Evolutionary conservation across 2,329 filamentous ascomycete genomes (phyloP).

Genomic region (Colletotrichum chlorophyti): DNA sequence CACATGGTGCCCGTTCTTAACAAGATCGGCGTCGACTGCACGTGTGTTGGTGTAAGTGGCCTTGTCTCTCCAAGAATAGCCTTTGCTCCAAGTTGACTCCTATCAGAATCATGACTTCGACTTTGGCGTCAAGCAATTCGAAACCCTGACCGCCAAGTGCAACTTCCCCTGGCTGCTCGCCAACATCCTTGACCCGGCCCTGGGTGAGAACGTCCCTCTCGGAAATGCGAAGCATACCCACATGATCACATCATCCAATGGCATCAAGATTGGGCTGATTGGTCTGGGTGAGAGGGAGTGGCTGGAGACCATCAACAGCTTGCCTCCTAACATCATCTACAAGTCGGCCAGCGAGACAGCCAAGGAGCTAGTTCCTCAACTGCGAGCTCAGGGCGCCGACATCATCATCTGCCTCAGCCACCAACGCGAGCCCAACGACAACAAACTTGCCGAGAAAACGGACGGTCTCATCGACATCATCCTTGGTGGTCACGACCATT

Average conservation of each 20-base stretch:
- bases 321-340: conserved; percentile 84
- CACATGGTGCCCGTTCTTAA: conserved; percentile 93
- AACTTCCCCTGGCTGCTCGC: conserved; percentile 89
- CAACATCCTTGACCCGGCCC: conserved; percentile 83
- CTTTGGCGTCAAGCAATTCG: conserved; percentile 85
- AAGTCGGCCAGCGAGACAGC: conserved; percentile 79
- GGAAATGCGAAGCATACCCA: conserved; percentile 77
- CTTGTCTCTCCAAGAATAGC: conserved; percentile 10
- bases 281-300: conserved; percentile 88
- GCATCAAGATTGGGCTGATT: conserved; percentile 84
- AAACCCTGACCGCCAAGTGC: conserved; percentile 75
- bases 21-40: conserved; percentile 75
- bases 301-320: conserved; percentile 85
- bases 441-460: conserved; percentile 79
- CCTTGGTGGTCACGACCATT: conserved; percentile 89
- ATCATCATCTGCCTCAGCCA: conserved; percentile 85
- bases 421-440: conserved; percentile 87
- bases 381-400: conserved; percentile 80
- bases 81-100: conserved; percentile 19
- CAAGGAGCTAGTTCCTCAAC: conserved; percentile 73
- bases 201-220: conserved; percentile 77
- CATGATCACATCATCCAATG: conserved; percentile 81
- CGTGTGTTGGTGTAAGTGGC: conserved; percentile 77
- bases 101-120: conserved; percentile 87
- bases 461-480: conserved; percentile 83